Conservation (phyloP, 352 stramenopile genomes). For the Globisporangium okanoganense region DNA sequence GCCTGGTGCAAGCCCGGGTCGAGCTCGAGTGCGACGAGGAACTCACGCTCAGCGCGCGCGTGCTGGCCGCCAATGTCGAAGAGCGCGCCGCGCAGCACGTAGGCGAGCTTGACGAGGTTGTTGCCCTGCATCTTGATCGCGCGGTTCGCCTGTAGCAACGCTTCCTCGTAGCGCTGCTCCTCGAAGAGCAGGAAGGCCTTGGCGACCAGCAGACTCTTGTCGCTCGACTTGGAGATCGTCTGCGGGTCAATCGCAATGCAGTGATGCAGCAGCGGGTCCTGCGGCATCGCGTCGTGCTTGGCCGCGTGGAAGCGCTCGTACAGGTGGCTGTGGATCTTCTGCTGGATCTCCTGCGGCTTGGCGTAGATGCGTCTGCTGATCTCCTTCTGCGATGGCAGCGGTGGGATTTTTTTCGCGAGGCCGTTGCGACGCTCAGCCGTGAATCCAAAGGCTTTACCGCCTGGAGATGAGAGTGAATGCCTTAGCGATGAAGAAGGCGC, state of each 20-base stretch:
- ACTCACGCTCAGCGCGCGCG: conserved; percentile 38
- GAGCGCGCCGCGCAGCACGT: conserved; percentile 54
- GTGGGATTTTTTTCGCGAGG: conserved; percentile 41
- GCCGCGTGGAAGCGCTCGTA: conserved; percentile 44
- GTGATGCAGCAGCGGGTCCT: conserved; percentile 62
- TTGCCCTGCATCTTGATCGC: conserved; percentile 44
- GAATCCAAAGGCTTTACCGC: conserved; percentile 10
- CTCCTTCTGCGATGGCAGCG: conserved; percentile 50
- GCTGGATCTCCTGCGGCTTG: conserved; percentile 63
- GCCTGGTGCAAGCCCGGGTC: conserved; percentile 59
- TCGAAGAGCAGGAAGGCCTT: conserved; percentile 59
- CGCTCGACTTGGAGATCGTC: conserved; percentile 25
- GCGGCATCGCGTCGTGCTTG: conserved; percentile 38
- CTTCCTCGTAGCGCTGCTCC: conserved; percentile 55
- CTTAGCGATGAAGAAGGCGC: conserved; percentile 2
- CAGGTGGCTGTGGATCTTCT: conserved; percentile 50
- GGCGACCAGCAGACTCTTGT: conserved; percentile 34
- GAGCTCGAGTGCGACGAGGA: conserved; percentile 34
- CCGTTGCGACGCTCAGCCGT: conserved; percentile 11
- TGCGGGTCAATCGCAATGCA: conserved; percentile 61
- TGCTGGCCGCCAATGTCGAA: conserved; percentile 47
- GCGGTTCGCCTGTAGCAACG: conserved; percentile 47
- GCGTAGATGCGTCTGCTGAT: conserved; percentile 63
- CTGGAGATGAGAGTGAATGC: conserved; percentile 5
- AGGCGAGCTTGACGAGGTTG: conserved; percentile 62